Evolutionary conservation across 2,329 filamentous ascomycete species (phyloP), one percentile per base, ranked within the genome.

Genomic region (Epichloe brachyelytri): DNA sequence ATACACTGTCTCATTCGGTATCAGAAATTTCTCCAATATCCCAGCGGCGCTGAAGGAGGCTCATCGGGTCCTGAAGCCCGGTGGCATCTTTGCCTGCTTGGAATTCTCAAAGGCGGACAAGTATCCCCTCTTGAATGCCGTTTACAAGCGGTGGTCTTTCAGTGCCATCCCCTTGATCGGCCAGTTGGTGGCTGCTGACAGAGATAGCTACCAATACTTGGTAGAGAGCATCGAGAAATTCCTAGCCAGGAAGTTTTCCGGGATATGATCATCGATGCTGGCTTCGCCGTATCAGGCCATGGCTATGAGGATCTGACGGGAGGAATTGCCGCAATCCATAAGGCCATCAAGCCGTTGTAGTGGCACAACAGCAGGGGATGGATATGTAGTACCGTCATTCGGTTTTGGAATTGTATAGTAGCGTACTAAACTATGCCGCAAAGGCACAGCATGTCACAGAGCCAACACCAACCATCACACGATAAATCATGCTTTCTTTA

Each of bases 201-300:
- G 91, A 51, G 91, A 94, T 63, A 95, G 88, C 65, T 98, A 98
- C 68, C 93, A 98, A 74, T 98, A 98, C 69, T 76, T 98, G 10
- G 93, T 98, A 10, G 93, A 98, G 76, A 96, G 90, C 68, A 98
- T 98, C 67, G 90, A 96, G 70, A 75, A 79, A 46, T 97, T 97
- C 65, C 93, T 0, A 84, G 74, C 58, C 94, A 98, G 72, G 77
- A 82, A 49, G 82, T 88, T 58, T 98, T 95, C 63, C 78, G 83
- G 57, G 76, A 80, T 36, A 89, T 95, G 86, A 93, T 95, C 62
- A 68, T 78, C 58, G 79, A 83, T 26, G 91, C 88, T 3, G 91
- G 91, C 1, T 98, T 98, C 63, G 73, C 86, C 56, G 81, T 95
- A 43, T 88, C 86, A 1, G 89, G 86, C 1, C 70, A 80, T 49